A percentile compares a stretch with the other conserved stretches of the same genome.
These are phyloP conservation scores for Schwanniomyces polymorphus DNA, from an alignment of 805 yeast genomes.

Conservation along the genomic window DNA sequence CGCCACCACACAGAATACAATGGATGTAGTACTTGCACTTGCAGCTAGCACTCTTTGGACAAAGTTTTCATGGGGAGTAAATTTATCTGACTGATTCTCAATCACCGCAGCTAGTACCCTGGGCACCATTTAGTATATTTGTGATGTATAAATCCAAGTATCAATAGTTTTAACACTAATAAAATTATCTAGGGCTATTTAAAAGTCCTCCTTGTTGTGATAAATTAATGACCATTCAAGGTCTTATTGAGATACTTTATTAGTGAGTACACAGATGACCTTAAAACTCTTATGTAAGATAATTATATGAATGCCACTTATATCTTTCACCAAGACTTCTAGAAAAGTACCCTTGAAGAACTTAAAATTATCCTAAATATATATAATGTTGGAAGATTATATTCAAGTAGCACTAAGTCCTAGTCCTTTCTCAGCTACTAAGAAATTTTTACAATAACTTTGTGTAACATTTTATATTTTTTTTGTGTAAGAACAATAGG, in stretches of 20 bases:
- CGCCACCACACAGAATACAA: slow-evolving; percentile 53
- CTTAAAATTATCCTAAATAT: background rate
- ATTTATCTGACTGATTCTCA: slow-evolving; percentile 25
- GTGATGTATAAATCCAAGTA: background rate
- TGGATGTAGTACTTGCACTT: slow-evolving; percentile 37
- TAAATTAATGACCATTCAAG: background rate
- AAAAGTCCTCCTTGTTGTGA: background rate
- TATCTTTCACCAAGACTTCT: background rate
- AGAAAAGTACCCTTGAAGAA: background rate
- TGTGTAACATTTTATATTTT: background rate
- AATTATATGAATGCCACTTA: background rate
- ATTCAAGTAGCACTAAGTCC: background rate
- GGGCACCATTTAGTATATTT: background rate
- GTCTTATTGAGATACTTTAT: background rate
- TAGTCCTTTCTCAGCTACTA: background rate
- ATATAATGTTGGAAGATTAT: background rate
- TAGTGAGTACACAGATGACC: background rate
- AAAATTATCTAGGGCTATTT: background rate
- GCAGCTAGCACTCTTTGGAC: slow-evolving; percentile 39
- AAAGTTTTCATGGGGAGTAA: slow-evolving; percentile 24
- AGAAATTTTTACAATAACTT: background rate
- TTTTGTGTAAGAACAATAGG: background rate
- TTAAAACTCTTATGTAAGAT: background rate
- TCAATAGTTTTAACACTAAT: background rate
- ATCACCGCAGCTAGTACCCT: background rate